phyloP scores from a whole-genome alignment of 495 filamentous ascomycete genomes.

The Endocarpon pusillum region DNA sequence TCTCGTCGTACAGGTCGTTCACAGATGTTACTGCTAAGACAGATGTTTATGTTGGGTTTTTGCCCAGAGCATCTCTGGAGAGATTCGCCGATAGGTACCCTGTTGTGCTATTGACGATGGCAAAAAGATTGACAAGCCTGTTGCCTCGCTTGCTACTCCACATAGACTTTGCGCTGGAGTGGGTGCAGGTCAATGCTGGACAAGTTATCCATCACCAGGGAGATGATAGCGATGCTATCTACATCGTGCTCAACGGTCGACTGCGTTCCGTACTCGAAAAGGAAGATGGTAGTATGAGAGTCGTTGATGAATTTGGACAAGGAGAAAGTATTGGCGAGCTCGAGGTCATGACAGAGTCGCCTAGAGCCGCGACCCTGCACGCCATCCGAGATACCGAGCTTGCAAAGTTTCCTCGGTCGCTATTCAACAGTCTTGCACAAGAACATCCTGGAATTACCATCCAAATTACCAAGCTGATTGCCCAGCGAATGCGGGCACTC shows the following conservation, averaged over 20 bases:
- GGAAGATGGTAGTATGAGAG: constrained; percentile 64
- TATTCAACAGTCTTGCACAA: constrained; percentile 93
- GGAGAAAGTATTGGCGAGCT: constrained; percentile 95
- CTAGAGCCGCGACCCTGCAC: constrained; percentile 73
- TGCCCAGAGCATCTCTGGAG: constrained; percentile 73
- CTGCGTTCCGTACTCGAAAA: constrained; percentile 64
- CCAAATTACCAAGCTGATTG: constrained; percentile 97
- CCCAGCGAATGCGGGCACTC: constrained; percentile 77
- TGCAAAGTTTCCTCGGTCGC: constrained; percentile 84
- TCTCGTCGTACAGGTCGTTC: constrained; percentile 89
- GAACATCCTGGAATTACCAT: constrained; percentile 98
- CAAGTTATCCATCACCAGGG: constrained; percentile 87
- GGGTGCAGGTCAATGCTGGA: constrained; percentile 89
- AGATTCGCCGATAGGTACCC: constrained; percentile 84
- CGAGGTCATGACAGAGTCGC: constrained; percentile 90
- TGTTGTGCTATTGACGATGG: constrained; percentile 83
- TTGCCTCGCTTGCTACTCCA: constrained; percentile 85
- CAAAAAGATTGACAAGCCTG: constrained; percentile 77
- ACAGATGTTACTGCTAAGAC: constrained; percentile 95
- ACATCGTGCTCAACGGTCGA: constrained; percentile 89
- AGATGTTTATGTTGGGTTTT: constrained; percentile 94
- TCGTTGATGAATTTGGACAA: constrained; percentile 86
- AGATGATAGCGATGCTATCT: constrained; percentile 96
- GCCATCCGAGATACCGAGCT: constrained; percentile 94
- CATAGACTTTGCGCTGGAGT: constrained; percentile 95